A percentile compares a stretch with the other conserved stretches of the same genome.
Evolutionary conservation across 371 early-diverging fungal species (phyloP).

Genomic region (Haplosporangium sp.): DNA sequence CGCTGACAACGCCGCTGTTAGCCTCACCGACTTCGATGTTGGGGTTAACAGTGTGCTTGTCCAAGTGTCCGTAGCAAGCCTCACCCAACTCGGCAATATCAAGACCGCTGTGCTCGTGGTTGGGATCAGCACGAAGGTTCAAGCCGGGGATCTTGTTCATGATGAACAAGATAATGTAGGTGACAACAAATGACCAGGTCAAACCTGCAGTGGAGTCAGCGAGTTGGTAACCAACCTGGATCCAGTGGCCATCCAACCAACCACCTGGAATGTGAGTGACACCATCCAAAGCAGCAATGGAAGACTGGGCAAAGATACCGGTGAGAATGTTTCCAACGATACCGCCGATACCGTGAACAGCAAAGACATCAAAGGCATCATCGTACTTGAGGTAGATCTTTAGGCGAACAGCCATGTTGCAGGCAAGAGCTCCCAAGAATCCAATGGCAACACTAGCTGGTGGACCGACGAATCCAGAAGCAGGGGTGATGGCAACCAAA

Average conservation of each 20-base stretch:
- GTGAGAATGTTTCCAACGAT: constrained; percentile 87
- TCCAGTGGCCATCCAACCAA: constrained; percentile 84
- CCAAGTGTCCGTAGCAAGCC: constrained; percentile 63
- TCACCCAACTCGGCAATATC: constrained; percentile 85
- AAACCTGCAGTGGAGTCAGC: constrained; percentile 81
- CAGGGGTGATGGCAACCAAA: constrained; percentile 93
- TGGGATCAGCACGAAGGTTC: constrained; percentile 76
- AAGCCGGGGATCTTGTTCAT: constrained; percentile 87
- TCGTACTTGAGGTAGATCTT: constrained; percentile 88
- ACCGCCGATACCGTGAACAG: constrained; percentile 91
- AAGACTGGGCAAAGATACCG: constrained; percentile 87
- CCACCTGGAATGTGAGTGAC: constrained; percentile 76
- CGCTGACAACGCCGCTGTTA: constrained; percentile 14
- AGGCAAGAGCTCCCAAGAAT: constrained; percentile 74
- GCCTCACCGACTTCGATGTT: constrained; percentile 36
- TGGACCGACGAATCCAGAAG: constrained; percentile 88
- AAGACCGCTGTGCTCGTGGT: constrained; percentile 77
- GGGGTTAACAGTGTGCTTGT: constrained; percentile 23
- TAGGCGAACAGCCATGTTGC: constrained; percentile 81
- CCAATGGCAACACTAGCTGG: constrained; percentile 86
- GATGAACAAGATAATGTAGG: constrained; percentile 77
- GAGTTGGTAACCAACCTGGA: constrained; percentile 85
- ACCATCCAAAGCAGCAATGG: constrained; percentile 81
- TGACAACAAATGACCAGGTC: constrained; percentile 83
- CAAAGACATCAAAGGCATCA: constrained; percentile 90